phyloP scores from a whole-genome alignment of 225 moss, liverwort and hornwort genomes.

The Bryoerythrophyllum caledonicum region DNA sequence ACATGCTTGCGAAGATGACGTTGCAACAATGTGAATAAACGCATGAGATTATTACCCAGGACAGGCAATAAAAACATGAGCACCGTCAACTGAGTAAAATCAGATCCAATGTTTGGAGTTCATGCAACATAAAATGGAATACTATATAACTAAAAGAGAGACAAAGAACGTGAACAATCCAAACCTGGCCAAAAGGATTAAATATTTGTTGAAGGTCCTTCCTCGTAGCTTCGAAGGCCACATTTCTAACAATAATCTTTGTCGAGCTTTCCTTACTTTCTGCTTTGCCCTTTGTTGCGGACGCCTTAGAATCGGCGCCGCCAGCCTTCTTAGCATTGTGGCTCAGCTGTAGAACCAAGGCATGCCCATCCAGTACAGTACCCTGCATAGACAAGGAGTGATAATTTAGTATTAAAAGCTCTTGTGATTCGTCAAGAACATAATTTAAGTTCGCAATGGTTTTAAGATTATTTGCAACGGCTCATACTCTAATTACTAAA shows the following conservation, averaged over 20 bases:
- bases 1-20: background rate
- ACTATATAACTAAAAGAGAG: background rate
- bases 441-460: background rate
- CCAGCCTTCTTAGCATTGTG: conserved; percentile 55
- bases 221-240: conserved; percentile 95
- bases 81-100: background rate
- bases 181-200: conserved; percentile 93
- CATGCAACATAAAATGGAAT: background rate
- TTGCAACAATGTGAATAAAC: background rate
- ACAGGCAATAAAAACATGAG: conserved; percentile 6
- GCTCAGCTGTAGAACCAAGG: conserved; percentile 80
- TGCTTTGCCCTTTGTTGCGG: conserved; percentile 53
- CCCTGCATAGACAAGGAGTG: conserved; percentile 54
- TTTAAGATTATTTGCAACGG: no score
- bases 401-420: background rate
- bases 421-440: background rate
- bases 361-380: conserved; percentile 88
- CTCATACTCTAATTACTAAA: background rate
- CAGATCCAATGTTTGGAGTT: conserved; percentile 1
- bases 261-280: conserved; percentile 74
- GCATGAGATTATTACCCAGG: background rate
- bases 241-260: conserved; percentile 92
- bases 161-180: conserved; percentile 14
- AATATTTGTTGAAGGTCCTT: conserved; percentile 90
- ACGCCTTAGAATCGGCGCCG: conserved; percentile 42